Evolutionary conservation across 208 protist species (phyloP).

Genomic region (Wallacemonas sp.): DNA sequence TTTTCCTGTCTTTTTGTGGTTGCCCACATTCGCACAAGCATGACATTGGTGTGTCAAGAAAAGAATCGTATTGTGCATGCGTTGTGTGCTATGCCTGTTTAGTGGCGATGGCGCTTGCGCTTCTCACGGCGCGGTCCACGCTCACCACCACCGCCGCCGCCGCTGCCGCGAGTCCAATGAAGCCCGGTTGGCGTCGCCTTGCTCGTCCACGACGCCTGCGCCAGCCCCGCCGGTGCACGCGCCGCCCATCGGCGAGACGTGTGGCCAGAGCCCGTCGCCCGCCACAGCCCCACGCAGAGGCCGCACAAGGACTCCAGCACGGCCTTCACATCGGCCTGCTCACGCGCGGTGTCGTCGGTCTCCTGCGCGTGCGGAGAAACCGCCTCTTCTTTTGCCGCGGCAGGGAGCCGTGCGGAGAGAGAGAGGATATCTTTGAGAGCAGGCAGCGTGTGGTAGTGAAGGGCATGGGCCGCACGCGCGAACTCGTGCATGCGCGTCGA

Average conservation of each 20-base stretch:
- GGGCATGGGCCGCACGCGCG: neutral
- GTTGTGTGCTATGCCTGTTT: neutral
- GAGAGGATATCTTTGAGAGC: slow-evolving; percentile 10
- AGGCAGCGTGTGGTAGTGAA: neutral
- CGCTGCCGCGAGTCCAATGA: neutral
- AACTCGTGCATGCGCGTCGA: neutral
- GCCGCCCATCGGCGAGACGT: neutral
- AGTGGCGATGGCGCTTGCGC: neutral
- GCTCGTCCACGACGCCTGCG: neutral
- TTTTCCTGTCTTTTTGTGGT: too few species aligned
- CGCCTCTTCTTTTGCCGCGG: neutral
- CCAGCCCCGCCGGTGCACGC: neutral
- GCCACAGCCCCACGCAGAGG: neutral
- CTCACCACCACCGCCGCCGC: neutral
- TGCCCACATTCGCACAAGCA: too few species aligned
- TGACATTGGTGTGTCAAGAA: too few species aligned
- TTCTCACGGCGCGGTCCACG: neutral
- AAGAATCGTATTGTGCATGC: too few species aligned
- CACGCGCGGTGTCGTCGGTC: neutral
- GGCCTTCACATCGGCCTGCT: neutral
- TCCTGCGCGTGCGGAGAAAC: neutral
- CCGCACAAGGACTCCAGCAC: neutral
- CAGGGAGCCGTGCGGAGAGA: neutral
- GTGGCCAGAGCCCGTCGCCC: neutral
- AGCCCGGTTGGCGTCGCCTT: neutral